Evolutionary conservation across 257 asterid genomes (phyloP).

Genomic region (Fraxinus cuspidata): DNA sequence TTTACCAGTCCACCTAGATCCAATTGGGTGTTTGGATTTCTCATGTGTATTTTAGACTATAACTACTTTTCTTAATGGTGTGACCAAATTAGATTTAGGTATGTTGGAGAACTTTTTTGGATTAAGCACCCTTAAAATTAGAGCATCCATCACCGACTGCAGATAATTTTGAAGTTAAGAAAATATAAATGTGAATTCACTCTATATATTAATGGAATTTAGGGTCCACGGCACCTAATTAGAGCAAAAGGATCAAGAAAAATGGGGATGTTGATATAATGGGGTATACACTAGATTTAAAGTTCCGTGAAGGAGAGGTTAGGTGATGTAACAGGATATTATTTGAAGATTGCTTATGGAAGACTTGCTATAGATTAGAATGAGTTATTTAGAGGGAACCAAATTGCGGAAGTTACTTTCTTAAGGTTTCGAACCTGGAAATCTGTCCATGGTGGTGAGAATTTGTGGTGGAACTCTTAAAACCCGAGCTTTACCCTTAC

Average conservation of each 20-base stretch:
- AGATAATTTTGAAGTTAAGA: not conserved
- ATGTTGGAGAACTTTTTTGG: not conserved
- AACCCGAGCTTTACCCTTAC: not conserved
- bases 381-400: not conserved
- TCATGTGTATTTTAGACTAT: too few relatives aligned
- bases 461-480: not conserved
- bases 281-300: not conserved
- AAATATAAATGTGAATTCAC: too few relatives aligned
- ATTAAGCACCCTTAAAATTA: not conserved
- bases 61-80: too few relatives aligned
- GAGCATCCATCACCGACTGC: not conserved
- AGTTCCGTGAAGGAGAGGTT: not conserved
- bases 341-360: too few relatives aligned
- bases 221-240: not conserved
- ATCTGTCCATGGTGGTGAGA: not conserved
- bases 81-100: not conserved
- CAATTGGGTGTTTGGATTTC: too few relatives aligned
- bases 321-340: too few relatives aligned
- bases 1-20: too few relatives aligned
- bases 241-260: not conserved
- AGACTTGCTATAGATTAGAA: too few relatives aligned
- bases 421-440: not conserved
- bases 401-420: not conserved
- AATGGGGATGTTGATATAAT: not conserved
- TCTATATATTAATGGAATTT: not conserved